Base-by-base conservation (phyloP, 345 rosid genomes). In the Mangifera indica region DNA sequence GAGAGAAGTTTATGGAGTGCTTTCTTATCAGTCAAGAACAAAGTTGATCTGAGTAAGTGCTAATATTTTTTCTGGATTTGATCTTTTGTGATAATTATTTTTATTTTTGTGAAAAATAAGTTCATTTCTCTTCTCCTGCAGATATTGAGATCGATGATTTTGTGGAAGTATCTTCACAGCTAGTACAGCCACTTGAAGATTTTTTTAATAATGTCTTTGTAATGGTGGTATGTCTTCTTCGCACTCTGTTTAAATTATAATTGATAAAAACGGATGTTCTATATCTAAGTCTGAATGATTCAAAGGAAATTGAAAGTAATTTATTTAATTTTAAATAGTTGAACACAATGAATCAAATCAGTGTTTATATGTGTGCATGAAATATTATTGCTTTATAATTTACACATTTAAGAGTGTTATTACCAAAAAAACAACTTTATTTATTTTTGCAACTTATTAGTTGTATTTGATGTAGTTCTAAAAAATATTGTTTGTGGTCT, bases 181-280 rank as follows among this genome's bases (percentile, higher is more conserved):
- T 94, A 55, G 42, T 92, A 20, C 87, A 86, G 44, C 98, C 98
- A 13, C 89, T 94, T 0, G 98, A 90, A 76, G 89, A 92, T 72
- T 94, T 94, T 82, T 94, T 94, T 82, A 81, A 92, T 78, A 73
- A 88, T 73, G 97, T 92, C 67, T 92, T 94, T 22, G 97, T 94
- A 73, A 94, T 94, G 98, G 98, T 92, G 98, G 98, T 92, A 83
- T 42, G 98, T 84, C 74, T 10, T 72, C 80, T 73, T 51, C 18
- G 1, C 24, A 25, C 26, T 42, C 37, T 17, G 11, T 32, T 71
- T 26, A 11, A 9, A 24, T 42, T 1, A 3, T 29, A 29, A 29
- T 29, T 3, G 3, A 3, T 29, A 29, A 29, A 29, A 29, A 29
- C 3, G 32, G 32, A 29, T 29, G 32, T 29, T 29, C 3, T 29